These are phyloP conservation scores for Pyrrhoderma noxium DNA, from an alignment of 1,284 basidiomycete species.

Conservation along the genomic window DNA sequence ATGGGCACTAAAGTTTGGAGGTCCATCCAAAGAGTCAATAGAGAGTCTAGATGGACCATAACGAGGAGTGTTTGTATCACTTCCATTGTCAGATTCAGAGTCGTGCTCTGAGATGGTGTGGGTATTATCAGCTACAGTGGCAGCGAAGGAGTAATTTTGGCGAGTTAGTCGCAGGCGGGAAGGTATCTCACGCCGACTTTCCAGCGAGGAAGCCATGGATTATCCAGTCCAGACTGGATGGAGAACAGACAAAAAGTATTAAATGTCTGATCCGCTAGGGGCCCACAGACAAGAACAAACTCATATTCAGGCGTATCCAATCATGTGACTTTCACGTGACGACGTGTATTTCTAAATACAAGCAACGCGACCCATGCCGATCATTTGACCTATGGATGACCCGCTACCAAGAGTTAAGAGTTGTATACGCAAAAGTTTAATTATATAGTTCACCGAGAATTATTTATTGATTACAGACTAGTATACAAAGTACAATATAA, in stretches of 20 bases:
- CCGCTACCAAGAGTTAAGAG: too few species aligned
- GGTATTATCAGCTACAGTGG: constrained; percentile 15
- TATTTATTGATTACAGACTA: too few species aligned
- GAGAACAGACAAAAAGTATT: too few species aligned
- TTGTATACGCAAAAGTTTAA: too few species aligned
- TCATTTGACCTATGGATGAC: too few species aligned
- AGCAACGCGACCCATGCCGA: constrained; percentile 1
- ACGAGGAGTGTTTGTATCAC: constrained; percentile 34
- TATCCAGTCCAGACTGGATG: too few species aligned
- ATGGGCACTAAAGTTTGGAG: constrained; percentile 22
- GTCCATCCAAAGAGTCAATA: constrained; percentile 42
- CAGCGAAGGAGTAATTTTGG: constrained; percentile 25
- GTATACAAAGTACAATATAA: too few species aligned
- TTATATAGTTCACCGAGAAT: too few species aligned
- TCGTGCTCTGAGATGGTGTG: constrained; percentile 19
- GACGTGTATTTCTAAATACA: constrained; percentile 2
- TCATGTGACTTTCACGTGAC: neutral
- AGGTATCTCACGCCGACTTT: constrained; percentile 14
- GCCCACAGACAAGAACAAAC: constrained; percentile 3
- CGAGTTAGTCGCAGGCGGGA: constrained; percentile 24
- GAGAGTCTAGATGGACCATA: constrained; percentile 11
- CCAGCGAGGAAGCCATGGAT: neutral
- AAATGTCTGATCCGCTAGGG: neutral
- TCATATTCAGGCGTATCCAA: neutral
- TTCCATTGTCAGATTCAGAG: constrained; percentile 22